Evolutionary conservation across 208 protist genomes (phyloP).

Genomic region (Trypanosoma boissoni): DNA sequence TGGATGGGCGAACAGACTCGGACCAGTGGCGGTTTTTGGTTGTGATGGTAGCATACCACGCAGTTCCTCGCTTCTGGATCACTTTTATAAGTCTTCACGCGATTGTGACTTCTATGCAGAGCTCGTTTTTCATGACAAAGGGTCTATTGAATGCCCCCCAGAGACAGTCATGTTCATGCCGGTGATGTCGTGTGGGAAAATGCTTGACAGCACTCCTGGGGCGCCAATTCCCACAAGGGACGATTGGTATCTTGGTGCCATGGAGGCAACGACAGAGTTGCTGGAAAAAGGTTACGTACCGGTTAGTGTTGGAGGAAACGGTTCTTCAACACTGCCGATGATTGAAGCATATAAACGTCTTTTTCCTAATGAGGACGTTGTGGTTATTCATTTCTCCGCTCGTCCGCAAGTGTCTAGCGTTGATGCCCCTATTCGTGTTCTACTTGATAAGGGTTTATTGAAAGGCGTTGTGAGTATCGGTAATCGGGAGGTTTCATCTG

Average conservation of each 20-base stretch:
- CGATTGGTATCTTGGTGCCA: constrained; percentile 62
- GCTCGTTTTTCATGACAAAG: constrained; percentile 64
- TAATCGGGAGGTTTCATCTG: constrained; percentile 63
- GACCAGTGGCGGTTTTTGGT: constrained; percentile 71
- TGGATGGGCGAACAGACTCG: constrained; percentile 69
- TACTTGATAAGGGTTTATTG: constrained; percentile 66
- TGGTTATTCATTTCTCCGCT: constrained; percentile 77
- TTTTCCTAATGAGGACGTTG: constrained; percentile 67
- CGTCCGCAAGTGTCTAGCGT: constrained; percentile 29
- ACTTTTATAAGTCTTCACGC: constrained; percentile 49
- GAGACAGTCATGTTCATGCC: constrained; percentile 77
- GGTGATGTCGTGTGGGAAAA: constrained; percentile 64
- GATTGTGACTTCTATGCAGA: constrained; percentile 83
- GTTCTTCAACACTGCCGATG: constrained; percentile 67
- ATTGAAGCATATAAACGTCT: constrained; percentile 81
- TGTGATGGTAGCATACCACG: constrained; percentile 33
- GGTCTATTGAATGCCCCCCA: constrained; percentile 72
- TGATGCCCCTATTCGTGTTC: constrained; percentile 49
- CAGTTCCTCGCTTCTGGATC: constrained; percentile 39
- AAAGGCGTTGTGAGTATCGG: constrained; percentile 81
- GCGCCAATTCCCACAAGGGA: constrained; percentile 26
- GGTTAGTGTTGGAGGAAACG: constrained; percentile 66
- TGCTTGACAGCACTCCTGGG: constrained; percentile 29
- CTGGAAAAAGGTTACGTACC: constrained; percentile 83
- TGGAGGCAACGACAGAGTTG: constrained; percentile 60